Percentiles rank a stretch among this genome's conserved stretches.
Conservation (phyloP, 306 rosid genomes). For the Inga oerstediana region DNA sequence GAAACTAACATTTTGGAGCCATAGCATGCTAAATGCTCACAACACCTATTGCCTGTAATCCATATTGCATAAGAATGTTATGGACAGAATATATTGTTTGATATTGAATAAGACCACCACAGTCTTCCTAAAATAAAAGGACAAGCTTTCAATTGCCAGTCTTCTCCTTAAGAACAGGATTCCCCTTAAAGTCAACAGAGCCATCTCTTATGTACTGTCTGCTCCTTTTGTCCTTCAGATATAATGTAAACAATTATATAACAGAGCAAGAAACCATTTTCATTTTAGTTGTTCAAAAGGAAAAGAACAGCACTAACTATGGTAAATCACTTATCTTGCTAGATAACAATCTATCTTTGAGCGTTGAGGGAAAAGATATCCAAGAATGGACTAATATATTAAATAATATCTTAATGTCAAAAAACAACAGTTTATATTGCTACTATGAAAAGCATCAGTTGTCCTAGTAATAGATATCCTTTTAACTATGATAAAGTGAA, state of each 20-base stretch:
- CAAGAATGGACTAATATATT: neutral
- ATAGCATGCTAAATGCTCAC: slow-evolving; percentile 92
- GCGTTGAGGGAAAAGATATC: neutral
- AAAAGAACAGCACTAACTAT: neutral
- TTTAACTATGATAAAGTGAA: slow-evolving; percentile 17
- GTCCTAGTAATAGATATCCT: neutral
- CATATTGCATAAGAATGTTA: slow-evolving; percentile 18
- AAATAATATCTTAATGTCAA: slow-evolving; percentile 7
- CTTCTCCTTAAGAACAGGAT: slow-evolving; percentile 56
- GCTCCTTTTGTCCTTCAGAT: slow-evolving; percentile 52
- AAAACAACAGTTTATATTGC: neutral
- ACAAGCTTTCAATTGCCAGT: slow-evolving; percentile 80
- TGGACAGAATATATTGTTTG: neutral
- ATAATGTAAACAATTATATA: slow-evolving; percentile 19
- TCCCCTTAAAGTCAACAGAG: slow-evolving; percentile 70
- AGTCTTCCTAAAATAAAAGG: slow-evolving; percentile 65
- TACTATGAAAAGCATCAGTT: neutral
- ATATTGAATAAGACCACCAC: neutral
- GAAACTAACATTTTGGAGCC: slow-evolving; percentile 32
- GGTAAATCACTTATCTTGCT: slow-evolving; percentile 14
- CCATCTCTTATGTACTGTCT: slow-evolving; percentile 62
- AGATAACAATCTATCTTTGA: slow-evolving; percentile 9
- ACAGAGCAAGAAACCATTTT: neutral
- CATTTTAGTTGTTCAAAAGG: neutral
- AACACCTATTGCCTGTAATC: slow-evolving; percentile 79